A percentile compares a stretch with the other conserved stretches of the same genome.
Evolutionary conservation across 495 filamentous ascomycete species (phyloP).

Genomic region (Neurospora sp.): DNA sequence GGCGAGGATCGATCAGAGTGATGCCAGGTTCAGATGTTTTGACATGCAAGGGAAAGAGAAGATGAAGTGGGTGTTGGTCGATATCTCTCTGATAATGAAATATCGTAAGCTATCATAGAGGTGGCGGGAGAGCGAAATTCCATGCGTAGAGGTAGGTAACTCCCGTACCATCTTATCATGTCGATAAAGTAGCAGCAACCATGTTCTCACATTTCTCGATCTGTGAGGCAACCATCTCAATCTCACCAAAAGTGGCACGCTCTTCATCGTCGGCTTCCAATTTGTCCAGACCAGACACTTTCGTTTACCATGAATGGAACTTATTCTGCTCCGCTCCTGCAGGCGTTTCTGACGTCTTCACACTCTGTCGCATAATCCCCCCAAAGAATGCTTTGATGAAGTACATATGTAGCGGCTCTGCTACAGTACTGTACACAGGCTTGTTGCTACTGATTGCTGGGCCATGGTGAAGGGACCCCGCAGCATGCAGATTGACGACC

Average conservation of each 20-base stretch:
- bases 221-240: not conserved
- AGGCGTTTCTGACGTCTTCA: not conserved
- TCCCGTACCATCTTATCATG: not conserved
- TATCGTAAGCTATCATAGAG: not conserved
- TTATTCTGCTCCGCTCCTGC: not conserved
- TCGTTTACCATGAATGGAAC: not conserved
- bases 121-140: not conserved
- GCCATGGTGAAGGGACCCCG: not conserved
- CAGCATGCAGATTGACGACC: not conserved
- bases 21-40: too few species aligned
- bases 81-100: not conserved
- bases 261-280: not conserved
- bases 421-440: not conserved
- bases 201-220: not conserved
- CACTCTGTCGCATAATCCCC: not conserved
- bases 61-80: not conserved
- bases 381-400: not conserved
- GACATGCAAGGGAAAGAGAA: not conserved
- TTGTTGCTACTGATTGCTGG: not conserved
- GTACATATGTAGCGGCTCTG: not conserved
- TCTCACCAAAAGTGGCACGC: not conserved
- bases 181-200: not conserved
- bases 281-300: not conserved
- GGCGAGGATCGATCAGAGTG: not conserved
- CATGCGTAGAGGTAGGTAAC: not conserved